A percentile compares a stretch with the other conserved stretches of the same genome.
phyloP scores from a whole-genome alignment of 1,139 yeast species.

The Neolecta irregularis region DNA sequence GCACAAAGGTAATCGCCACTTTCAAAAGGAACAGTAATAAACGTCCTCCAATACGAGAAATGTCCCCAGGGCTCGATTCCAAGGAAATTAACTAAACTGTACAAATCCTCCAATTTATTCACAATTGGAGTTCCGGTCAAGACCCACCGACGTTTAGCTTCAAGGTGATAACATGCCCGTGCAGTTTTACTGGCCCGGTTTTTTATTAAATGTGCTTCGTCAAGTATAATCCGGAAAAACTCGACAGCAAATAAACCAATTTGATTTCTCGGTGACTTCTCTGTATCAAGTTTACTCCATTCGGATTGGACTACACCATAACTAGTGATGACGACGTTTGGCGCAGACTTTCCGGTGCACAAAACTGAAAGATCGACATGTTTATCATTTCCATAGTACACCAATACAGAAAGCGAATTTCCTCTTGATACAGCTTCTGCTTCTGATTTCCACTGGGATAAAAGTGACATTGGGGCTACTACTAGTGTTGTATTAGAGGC shows the following conservation, averaged over 20 bases:
- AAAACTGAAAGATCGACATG: constrained; percentile 29
- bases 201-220: constrained; percentile 85
- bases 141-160: constrained; percentile 62
- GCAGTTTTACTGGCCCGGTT: constrained; percentile 71
- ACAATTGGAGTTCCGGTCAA: constrained; percentile 92
- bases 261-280: constrained; percentile 12
- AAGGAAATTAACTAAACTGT: constrained; percentile 58
- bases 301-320: constrained; percentile 80
- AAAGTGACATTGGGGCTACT: constrained; percentile 79
- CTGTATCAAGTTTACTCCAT: constrained; percentile 14
- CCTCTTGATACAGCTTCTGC: constrained; percentile 36
- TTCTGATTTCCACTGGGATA: constrained; percentile 85
- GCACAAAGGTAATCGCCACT: constrained; percentile 55
- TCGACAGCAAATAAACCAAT: constrained; percentile 56
- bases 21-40: constrained; percentile 74
- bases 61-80: constrained; percentile 81
- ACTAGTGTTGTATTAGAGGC: constrained; percentile 63
- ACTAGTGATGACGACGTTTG: constrained; percentile 67
- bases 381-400: constrained; percentile 59
- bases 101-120: constrained; percentile 74
- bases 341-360: constrained; percentile 32
- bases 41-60: constrained; percentile 76
- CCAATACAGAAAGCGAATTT: constrained; percentile 20
- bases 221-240: constrained; percentile 66
- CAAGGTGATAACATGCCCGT: constrained; percentile 53